Evolutionary conservation across 441 rosid species (phyloP), one percentile per base, ranked within the genome.

Genomic region (Erodium trifolium): DNA sequence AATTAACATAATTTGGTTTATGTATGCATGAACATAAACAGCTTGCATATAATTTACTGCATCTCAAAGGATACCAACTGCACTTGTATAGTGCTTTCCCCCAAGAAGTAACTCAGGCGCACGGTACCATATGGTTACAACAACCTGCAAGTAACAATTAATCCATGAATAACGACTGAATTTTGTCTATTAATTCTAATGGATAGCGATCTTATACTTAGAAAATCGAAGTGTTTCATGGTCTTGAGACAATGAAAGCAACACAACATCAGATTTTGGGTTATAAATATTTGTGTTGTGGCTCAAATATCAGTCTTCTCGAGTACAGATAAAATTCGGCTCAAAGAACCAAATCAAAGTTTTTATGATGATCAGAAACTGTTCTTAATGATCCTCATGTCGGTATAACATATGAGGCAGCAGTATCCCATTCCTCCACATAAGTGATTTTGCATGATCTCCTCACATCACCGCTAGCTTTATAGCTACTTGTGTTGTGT

Each of bases 21-120:
- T 7, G 45, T 8, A 27, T 53, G 18, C 60, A 66, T 14, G 13
- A 3, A 45, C 13, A 66, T 34, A 18, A 2, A 41, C 47, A 23
- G n/a, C 13, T 18, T 6, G 23, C 2, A 55, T 55, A 17, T 55
- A 55, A 10, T 27, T 19, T 9, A 19, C 23, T 19, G 8, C 13
- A 66, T 34, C 13, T 68, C n/a, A 53, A 67, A 55, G 75, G 72
- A 71, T 76, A 76, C 78, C 99, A 49, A 93, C 96, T 9, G 99
- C 95, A 49, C 96, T 93, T 0, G 96, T 93, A 68, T 94, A 94
- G 76, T 94, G 98, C 83, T 94, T 94, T 0, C 96, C 97, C 43
- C 99, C 98, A 51, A 94, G 92, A 68, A 94, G 98, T 81, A 94
- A 81, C 79, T 94, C 99, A 0, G 99, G 99, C 1, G 99, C 96